phyloP scores from a whole-genome alignment of 2,329 filamentous ascomycete genomes.

The Blastomyces emzantsi region DNA sequence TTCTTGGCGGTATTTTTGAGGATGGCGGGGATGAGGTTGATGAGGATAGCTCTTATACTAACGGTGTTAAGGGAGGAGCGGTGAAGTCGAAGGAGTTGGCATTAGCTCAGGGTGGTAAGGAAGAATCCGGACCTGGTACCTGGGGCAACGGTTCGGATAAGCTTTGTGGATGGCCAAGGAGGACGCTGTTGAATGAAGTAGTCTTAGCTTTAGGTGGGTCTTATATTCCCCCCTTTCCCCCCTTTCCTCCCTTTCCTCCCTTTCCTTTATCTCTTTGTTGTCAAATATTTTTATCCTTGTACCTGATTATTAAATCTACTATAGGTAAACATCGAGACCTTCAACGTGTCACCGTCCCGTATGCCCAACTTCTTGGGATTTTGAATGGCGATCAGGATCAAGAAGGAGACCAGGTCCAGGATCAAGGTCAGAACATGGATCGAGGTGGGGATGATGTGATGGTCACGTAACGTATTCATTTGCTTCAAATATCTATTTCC shows the following conservation, averaged over 20 bases:
- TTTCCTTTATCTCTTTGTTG: background rate
- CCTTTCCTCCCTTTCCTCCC: background rate
- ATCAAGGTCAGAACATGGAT: slow-evolving; percentile 17
- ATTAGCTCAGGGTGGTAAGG: background rate
- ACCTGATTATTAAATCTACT: slow-evolving; percentile 27
- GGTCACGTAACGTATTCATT: slow-evolving; percentile 9
- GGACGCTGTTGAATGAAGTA: slow-evolving; percentile 79
- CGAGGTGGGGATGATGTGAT: slow-evolving; percentile 17
- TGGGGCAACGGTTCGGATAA: slow-evolving; percentile 61
- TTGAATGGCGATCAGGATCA: slow-evolving; percentile 26
- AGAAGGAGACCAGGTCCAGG: background rate
- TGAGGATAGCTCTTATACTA: slow-evolving; percentile 22
- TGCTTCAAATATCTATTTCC: background rate
- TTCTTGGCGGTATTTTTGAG: slow-evolving; percentile 62
- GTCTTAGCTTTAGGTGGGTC: slow-evolving; percentile 81
- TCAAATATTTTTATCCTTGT: slow-evolving; percentile 12
- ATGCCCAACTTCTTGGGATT: slow-evolving; percentile 68
- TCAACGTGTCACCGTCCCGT: slow-evolving; percentile 89
- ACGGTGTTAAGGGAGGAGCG: slow-evolving; percentile 19
- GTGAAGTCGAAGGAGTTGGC: slow-evolving; percentile 5
- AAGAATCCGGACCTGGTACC: slow-evolving; percentile 37
- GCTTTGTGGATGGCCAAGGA: slow-evolving; percentile 84
- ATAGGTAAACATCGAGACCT: slow-evolving; percentile 90
- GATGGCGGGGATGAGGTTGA: slow-evolving; percentile 39
- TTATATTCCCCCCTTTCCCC: background rate